Evolutionary conservation across 257 asterid genomes (phyloP).

Genomic region (Primulina eburnea): DNA sequence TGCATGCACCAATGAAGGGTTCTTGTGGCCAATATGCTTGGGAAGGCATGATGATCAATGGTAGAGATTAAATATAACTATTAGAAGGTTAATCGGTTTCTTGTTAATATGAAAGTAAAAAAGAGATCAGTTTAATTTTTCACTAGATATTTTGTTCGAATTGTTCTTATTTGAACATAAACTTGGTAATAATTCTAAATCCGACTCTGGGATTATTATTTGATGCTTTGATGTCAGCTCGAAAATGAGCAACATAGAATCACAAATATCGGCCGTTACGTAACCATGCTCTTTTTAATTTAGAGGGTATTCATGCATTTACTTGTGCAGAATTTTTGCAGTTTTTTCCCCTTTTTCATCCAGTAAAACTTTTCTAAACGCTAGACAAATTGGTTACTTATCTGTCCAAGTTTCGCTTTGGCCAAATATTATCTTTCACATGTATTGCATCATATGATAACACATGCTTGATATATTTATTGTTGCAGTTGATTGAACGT

Average conservation of each 20-base stretch:
- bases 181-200: neutral
- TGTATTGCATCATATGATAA: neutral
- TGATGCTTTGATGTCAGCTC: neutral
- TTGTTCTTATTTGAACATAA: neutral
- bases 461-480: neutral
- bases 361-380: neutral
- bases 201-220: neutral
- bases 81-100: neutral
- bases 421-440: neutral
- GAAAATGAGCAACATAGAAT: conserved; percentile 4
- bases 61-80: neutral
- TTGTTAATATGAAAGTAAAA: neutral
- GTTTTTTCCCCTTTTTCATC: neutral
- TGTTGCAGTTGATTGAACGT: conserved; percentile 73
- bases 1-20: neutral
- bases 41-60: neutral
- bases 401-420: neutral
- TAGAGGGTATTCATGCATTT: neutral
- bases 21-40: conserved; percentile 1
- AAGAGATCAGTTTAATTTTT: neutral
- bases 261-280: neutral
- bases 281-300: neutral
- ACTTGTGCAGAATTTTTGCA: neutral
- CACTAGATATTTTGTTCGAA: neutral
- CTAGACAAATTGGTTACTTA: neutral